Conservation (phyloP, 495 filamentous ascomycete genomes). For the Oidiodendron maius region DNA sequence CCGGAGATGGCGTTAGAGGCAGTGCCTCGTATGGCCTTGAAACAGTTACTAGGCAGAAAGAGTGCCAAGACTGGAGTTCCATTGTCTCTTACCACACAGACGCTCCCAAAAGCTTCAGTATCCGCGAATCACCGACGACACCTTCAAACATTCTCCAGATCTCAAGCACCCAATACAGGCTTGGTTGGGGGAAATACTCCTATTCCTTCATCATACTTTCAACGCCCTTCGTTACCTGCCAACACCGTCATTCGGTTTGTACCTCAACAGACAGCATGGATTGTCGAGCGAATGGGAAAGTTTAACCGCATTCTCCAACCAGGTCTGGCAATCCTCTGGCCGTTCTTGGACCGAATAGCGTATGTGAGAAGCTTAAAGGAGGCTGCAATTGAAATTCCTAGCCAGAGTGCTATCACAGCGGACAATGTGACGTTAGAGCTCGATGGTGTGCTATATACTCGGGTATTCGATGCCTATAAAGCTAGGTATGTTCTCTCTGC, state of each 20-base stretch:
- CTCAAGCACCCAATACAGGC: slow-evolving; percentile 10
- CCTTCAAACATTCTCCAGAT: slow-evolving; percentile 8
- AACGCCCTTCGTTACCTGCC: slow-evolving; percentile 62
- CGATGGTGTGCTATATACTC: slow-evolving; percentile 90
- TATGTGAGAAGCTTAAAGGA: slow-evolving; percentile 98
- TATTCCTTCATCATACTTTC: slow-evolving; percentile 50
- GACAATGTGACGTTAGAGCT: slow-evolving; percentile 97
- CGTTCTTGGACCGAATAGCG: slow-evolving; percentile 90
- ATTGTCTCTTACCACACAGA: neutral
- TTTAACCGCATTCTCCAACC: slow-evolving; percentile 89
- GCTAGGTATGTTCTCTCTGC: slow-evolving; percentile 55
- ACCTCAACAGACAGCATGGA: slow-evolving; percentile 98
- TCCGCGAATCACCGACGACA: slow-evolving; percentile 15
- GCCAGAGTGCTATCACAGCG: slow-evolving; percentile 93
- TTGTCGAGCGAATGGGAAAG: slow-evolving; percentile 98
- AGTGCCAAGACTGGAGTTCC: slow-evolving; percentile 7
- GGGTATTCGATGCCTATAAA: slow-evolving; percentile 96
- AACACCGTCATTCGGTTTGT: slow-evolving; percentile 97
- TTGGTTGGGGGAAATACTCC: slow-evolving; percentile 24
- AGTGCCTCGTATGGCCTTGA: slow-evolving; percentile 11
- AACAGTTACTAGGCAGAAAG: slow-evolving; percentile 7
- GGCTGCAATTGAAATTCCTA: slow-evolving; percentile 89
- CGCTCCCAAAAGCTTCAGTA: slow-evolving; percentile 1
- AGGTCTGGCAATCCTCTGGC: slow-evolving; percentile 81
- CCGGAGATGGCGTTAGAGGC: slow-evolving; percentile 16